Conservation (phyloP, 208 protist genomes). For the Crithidia sp. region DNA sequence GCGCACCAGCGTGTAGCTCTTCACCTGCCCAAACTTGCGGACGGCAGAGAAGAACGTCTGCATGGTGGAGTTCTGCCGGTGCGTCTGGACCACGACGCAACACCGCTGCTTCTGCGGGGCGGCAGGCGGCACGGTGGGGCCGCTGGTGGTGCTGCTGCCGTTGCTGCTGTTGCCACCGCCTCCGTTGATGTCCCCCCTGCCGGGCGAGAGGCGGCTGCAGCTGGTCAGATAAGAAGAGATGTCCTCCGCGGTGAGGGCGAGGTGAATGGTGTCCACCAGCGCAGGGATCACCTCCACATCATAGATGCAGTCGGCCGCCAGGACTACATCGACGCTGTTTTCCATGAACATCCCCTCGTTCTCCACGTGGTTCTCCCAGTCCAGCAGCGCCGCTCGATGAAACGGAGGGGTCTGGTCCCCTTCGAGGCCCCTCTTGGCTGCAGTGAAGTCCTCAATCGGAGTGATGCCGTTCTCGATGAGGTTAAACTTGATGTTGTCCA, state of each 20-base stretch:
- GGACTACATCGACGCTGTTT: constrained; percentile 56
- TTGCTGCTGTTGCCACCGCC: constrained; percentile 12
- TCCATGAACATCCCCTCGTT: constrained; percentile 46
- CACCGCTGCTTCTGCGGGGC: constrained; percentile 23
- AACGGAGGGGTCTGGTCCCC: constrained; percentile 30
- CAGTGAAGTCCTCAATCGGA: constrained; percentile 23
- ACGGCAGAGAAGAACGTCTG: constrained; percentile 74
- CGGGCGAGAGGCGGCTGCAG: neutral
- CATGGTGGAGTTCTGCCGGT: constrained; percentile 82
- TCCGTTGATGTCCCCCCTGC: neutral
- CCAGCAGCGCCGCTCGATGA: constrained; percentile 56
- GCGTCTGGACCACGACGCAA: constrained; percentile 83
- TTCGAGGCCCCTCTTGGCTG: constrained; percentile 35
- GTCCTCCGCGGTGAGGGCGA: constrained; percentile 30
- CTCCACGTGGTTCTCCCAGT: constrained; percentile 60
- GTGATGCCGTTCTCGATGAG: constrained; percentile 47
- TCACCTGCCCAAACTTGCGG: constrained; percentile 40
- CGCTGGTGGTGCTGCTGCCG: neutral
- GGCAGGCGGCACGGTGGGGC: neutral
- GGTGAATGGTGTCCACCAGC: constrained; percentile 59
- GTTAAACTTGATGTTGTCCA: constrained; percentile 80
- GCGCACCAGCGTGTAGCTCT: constrained; percentile 48
- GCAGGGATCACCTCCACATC: constrained; percentile 62
- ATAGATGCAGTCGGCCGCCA: constrained; percentile 88
- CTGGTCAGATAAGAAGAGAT: constrained; percentile 5